Base-by-base conservation (phyloP, 164 flowering plant species). In the Vitis riparia region DNA sequence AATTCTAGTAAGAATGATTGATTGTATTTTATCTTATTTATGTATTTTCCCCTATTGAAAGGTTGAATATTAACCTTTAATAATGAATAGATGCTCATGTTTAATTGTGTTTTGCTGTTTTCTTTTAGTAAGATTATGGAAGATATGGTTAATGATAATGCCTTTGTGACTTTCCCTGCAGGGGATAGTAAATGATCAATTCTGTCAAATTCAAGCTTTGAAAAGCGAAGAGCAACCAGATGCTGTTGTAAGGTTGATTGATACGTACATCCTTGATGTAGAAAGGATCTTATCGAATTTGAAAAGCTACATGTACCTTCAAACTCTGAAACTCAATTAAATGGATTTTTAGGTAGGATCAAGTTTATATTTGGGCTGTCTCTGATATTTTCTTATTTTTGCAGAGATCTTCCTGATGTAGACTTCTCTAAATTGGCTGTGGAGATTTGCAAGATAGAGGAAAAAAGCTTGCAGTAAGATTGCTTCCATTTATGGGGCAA, bases 381-480 rank as follows among this genome's bases (percentile, higher is more conserved):
- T 68, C 56, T 78, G 23, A 62, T 7, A 9, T 50, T 19, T 60
- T 47, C 47, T 11, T 16, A 19, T 58, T 14, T 60, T 11, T 70
- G 74, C 75, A 79, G 82, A 57, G 69, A 73, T 67, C 59, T 10
- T 52, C 69, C 59, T 29, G 74, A 63, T 5, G 70, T 71, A 72
- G 71, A 75, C 58, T 78, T 71, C 30, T 29, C 69, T 15, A 68
- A 51, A 58, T 55, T 78, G 69, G 66, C 68, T 71, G 32, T n/a
- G 10, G 37, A 68, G 65, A 68, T 71, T 23, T 68, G 15, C 23
- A 64, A 51, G 62, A 23, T 72, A 61, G 72, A 68, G 73, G 71
- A 72, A 51, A 75, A 48, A 66, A 75, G 81, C 53, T 57, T 65
- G n/a, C 1, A 71, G 81, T 78, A 76, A 71, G 17, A 29, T 30